Conservation (phyloP, 2,329 filamentous ascomycete genomes). For the Arthrobotrys megalospora region DNA sequence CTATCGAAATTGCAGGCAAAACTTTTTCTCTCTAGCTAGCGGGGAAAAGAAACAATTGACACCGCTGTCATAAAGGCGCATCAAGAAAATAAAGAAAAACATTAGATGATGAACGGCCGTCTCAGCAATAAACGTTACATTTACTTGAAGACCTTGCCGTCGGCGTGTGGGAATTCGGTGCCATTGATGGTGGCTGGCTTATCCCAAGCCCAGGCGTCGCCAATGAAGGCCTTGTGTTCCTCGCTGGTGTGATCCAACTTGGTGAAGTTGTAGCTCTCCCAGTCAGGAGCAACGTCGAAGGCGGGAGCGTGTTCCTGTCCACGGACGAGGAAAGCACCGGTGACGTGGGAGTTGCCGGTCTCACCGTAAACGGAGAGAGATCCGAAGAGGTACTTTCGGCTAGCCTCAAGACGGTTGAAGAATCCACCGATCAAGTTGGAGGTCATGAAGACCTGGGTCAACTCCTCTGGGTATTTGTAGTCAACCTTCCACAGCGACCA, state of each 20-base stretch:
- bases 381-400: constrained; percentile 98
- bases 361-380: constrained; percentile 88
- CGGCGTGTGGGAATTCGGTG: constrained; percentile 90
- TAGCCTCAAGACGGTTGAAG: constrained; percentile 95
- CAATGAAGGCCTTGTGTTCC: constrained; percentile 87
- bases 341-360: constrained; percentile 89
- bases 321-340: constrained; percentile 94
- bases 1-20: constrained; percentile 1
- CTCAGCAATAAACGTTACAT: constrained; percentile 63
- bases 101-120: constrained; percentile 18
- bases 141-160: constrained; percentile 99
- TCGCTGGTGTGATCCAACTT: constrained; percentile 92
- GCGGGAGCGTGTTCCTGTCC: constrained; percentile 87
- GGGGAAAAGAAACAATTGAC: constrained; percentile 1
- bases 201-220: constrained; percentile 93
- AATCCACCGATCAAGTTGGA: constrained; percentile 98
- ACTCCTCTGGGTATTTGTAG: constrained; percentile 99
- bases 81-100: constrained; percentile 19
- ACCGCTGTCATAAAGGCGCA: not conserved
- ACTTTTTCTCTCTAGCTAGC: constrained; percentile 7
- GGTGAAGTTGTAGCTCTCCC: constrained; percentile 94
- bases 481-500: constrained; percentile 95
- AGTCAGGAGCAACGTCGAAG: constrained; percentile 95
- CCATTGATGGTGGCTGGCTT: constrained; percentile 82
- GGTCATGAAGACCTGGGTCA: constrained; percentile 98